phyloP scores from a whole-genome alignment of 169 alveolate species.

The Cryptosporidium muris region DNA sequence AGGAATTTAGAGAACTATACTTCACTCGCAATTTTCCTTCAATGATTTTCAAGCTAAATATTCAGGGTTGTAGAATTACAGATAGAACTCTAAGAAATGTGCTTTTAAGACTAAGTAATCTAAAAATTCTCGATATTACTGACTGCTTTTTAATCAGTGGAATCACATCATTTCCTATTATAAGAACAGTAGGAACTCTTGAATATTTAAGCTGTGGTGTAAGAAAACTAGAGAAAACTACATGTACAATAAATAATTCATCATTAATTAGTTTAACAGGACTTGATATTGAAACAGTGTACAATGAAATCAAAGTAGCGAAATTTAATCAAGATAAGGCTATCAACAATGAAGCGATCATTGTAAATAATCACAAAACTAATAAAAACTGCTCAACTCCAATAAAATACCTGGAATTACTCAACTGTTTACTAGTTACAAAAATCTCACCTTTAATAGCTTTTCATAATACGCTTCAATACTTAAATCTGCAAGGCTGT shows the following conservation, averaged over 20 bases:
- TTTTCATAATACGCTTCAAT: slow-evolving; percentile 18
- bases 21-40: not conserved
- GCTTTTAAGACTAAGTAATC: slow-evolving; percentile 26
- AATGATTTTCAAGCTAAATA: not conserved
- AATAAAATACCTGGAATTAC: slow-evolving; percentile 10
- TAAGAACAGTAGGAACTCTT: slow-evolving; percentile 7
- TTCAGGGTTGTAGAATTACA: slow-evolving; percentile 4
- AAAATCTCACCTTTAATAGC: slow-evolving; percentile 18
- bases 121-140: slow-evolving; percentile 40
- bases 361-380: not conserved
- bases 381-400: not conserved
- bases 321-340: too few relatives aligned
- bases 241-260: slow-evolving; percentile 4
- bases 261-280: slow-evolving; percentile 13
- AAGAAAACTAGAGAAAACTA: not conserved
- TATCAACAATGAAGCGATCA: too few relatives aligned
- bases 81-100: slow-evolving; percentile 6
- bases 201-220: slow-evolving; percentile 22
- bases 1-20: not conserved
- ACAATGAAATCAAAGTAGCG: not conserved
- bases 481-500: slow-evolving; percentile 42
- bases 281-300: not conserved
- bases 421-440: slow-evolving; percentile 7
- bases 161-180: not conserved
- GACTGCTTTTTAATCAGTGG: slow-evolving; percentile 39